These are phyloP conservation scores for Musa itinerans DNA, from an alignment of 176 grass and related monocot species.

Conservation along the genomic window DNA sequence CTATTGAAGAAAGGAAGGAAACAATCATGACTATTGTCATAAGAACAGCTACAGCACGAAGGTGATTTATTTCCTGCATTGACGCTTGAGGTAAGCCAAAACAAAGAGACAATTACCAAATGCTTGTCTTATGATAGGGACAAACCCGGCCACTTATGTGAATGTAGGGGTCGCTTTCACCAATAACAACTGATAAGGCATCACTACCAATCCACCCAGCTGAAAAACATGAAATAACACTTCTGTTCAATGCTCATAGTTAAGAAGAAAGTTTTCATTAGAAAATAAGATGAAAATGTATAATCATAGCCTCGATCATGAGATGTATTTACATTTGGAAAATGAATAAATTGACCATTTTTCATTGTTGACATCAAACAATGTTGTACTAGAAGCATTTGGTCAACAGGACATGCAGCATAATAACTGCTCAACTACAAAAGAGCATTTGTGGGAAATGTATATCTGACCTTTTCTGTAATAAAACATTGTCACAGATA, in stretches of 20 bases:
- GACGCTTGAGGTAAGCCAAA: constrained; percentile 15
- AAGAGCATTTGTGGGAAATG: constrained; percentile 10
- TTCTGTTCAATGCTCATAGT: not conserved
- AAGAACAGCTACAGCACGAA: constrained; percentile 58
- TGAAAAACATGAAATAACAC: constrained; percentile 30
- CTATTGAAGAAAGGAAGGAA: constrained; percentile 77
- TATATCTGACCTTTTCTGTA: constrained; percentile 71
- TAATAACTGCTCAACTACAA: constrained; percentile 16
- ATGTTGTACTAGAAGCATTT: not conserved
- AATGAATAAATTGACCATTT: not conserved
- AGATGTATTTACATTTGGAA: not conserved
- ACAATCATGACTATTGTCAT: constrained; percentile 92
- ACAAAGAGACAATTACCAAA: constrained; percentile 8
- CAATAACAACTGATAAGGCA: constrained; percentile 89
- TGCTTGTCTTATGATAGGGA: constrained; percentile 1
- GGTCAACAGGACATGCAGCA: not conserved
- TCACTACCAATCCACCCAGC: constrained; percentile 94
- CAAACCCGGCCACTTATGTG: constrained; percentile 70
- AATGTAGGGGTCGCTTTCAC: constrained; percentile 81
- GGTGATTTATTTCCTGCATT: constrained; percentile 78
- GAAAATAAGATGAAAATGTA: not conserved
- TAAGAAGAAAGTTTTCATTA: not conserved
- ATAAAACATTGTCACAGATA: constrained; percentile 91
- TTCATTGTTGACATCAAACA: not conserved
- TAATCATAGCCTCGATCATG: not conserved